Evolutionary conservation across 768 basidiomycete species (phyloP), one percentile per base, ranked within the genome.

Genomic region (Lentinula lateritia): DNA sequence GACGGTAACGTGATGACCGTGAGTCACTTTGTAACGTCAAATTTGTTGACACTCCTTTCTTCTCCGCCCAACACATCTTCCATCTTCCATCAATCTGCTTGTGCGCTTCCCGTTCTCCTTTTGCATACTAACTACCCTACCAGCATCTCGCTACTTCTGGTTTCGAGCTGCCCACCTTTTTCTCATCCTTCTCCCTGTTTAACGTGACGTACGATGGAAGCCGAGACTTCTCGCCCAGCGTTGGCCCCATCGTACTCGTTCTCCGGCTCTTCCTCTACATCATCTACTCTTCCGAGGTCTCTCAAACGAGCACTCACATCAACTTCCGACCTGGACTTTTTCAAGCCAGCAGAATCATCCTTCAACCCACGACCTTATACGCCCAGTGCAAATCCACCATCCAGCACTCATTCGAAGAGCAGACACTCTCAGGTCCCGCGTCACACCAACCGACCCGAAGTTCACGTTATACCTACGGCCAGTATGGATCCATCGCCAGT

Each of bases 361-460:
- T 88, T 90, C 71, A 81, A 83, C 46, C 88, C 88, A 48, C 79
- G 76, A 48, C 87, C 88, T 7, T 89, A 88, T 67, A 69, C 76
- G n/a, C 83, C 83, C 35, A 71, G 73, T 54, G 65, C 62, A 38
- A 54, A 52, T 39, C 48, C 61, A 10, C n/a, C 55, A 28, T 46
- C 60, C 28, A 54, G 32, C 20, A 20, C 59, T 34, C 53, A 32
- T 8, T 41, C 59, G 16, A 59, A 52, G 45, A 53, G 23, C 50
- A 62, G 36, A 62, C 54, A 41, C 23, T 9, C 39, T 58, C 63
- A 64, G 10, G 52, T 50, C 32, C 23, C 46, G 13, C 59, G 60
- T 39, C 42, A 52, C n/a, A 36, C 39, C 8, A 45, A 50, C 43
- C 52, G 50, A 35, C 52, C 35, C 18, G 79, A 78, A n/a, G 61